These are phyloP conservation scores for Verticillium isaacii DNA, from an alignment of 2,329 filamentous ascomycete genomes.

Conservation along the genomic window DNA sequence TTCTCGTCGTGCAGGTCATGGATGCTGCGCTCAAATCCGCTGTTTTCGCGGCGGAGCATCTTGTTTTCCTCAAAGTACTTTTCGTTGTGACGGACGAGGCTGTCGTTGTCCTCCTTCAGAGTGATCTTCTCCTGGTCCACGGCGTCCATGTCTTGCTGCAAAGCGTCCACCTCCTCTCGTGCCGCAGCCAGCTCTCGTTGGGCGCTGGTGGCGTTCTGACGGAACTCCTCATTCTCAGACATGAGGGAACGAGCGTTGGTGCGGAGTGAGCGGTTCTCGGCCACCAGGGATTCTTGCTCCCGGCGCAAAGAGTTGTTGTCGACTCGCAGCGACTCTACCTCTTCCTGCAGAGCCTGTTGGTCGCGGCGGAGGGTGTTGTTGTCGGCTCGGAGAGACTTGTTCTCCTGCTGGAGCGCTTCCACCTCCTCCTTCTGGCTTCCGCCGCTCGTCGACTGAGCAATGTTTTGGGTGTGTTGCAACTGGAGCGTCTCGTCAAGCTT, in stretches of 20 bases:
- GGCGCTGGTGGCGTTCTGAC: constrained; percentile 32
- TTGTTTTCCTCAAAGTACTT: constrained; percentile 51
- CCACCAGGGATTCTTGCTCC: constrained; percentile 36
- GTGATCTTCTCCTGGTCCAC: constrained; percentile 38
- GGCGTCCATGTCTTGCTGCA: constrained; percentile 31
- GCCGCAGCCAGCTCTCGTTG: constrained; percentile 36
- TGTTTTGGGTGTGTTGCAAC: constrained; percentile 24
- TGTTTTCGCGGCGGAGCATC: constrained; percentile 41
- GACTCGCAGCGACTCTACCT: constrained; percentile 34
- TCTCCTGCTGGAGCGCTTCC: constrained; percentile 31
- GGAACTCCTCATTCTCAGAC: constrained; percentile 38
- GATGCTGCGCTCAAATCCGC: constrained; percentile 39
- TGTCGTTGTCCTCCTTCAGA: constrained; percentile 46
- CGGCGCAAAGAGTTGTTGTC: constrained; percentile 36
- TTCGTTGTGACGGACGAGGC: constrained; percentile 50
- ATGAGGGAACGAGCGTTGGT: constrained; percentile 33
- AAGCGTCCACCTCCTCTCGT: constrained; percentile 33
- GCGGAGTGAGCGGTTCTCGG: constrained; percentile 40
- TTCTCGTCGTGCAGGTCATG: constrained; percentile 42
- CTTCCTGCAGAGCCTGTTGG: constrained; percentile 28
- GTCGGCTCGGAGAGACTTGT: constrained; percentile 32
- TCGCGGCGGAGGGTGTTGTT: constrained; percentile 33
- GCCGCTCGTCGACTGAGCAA: not conserved
- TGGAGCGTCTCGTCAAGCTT: constrained; percentile 36
- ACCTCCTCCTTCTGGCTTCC: constrained; percentile 8